Conservation (phyloP, 2,329 filamentous ascomycete genomes). For the Coniosporium tulheliwenetii region DNA sequence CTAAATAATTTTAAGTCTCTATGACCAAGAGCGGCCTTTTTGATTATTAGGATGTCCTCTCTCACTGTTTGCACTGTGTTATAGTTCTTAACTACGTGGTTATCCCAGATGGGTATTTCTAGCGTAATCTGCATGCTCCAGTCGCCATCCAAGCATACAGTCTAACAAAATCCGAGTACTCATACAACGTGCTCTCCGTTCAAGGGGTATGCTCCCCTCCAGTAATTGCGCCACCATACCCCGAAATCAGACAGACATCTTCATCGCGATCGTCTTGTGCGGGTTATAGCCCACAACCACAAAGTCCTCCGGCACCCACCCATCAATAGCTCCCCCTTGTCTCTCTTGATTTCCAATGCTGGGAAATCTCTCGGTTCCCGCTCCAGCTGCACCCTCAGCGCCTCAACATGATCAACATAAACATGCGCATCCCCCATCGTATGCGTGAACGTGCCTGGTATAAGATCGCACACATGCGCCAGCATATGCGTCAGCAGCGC, state of each 20-base stretch:
- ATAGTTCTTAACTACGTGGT: no score
- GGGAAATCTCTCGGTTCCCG: constrained; percentile 74
- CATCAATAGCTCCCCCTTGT: constrained; percentile 67
- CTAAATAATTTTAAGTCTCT: no score
- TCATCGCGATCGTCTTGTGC: constrained; percentile 88
- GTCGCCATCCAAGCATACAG: no score
- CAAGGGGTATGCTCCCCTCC: no score
- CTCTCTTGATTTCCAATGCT: constrained; percentile 53
- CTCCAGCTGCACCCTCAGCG: constrained; percentile 63
- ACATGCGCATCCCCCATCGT: constrained; percentile 98
- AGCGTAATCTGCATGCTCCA: no score
- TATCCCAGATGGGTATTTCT: no score
- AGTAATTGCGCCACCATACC: background rate
- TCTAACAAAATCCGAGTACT: no score
- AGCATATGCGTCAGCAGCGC: constrained; percentile 91
- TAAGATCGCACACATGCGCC: constrained; percentile 68
- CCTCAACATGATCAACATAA: constrained; percentile 83
- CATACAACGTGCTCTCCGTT: no score
- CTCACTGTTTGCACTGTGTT: no score
- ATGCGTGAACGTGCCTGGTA: constrained; percentile 78
- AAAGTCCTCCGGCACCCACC: constrained; percentile 81
- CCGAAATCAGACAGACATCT: constrained; percentile 68
- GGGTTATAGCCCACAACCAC: constrained; percentile 77
- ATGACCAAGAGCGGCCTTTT: no score
- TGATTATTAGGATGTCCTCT: no score